These are phyloP conservation scores for Corchorus olitorius DNA, from an alignment of 345 rosid species.

Conservation along the genomic window DNA sequence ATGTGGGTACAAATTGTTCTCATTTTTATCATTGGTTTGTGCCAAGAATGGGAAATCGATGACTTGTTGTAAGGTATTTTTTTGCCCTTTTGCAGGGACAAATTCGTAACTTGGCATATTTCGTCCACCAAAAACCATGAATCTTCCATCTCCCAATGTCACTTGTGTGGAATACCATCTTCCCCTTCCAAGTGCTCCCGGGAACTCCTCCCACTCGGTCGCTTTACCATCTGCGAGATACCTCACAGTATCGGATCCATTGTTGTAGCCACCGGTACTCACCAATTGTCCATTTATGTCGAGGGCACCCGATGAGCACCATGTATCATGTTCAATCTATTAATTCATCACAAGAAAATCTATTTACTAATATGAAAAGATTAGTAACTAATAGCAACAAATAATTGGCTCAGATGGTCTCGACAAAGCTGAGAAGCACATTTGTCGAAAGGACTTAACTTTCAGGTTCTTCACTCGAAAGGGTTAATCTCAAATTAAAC, in stretches of 20 bases:
- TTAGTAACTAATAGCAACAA: too few relatives aligned
- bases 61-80: slow-evolving; percentile 37
- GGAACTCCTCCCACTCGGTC: slow-evolving; percentile 70
- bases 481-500: not conserved
- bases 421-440: too few relatives aligned
- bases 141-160: slow-evolving; percentile 64
- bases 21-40: slow-evolving; percentile 53
- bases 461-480: not conserved
- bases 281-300: slow-evolving; percentile 63
- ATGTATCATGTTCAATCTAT: slow-evolving; percentile 74
- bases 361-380: too few relatives aligned
- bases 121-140: slow-evolving; percentile 84
- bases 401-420: too few relatives aligned
- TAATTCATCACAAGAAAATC: not conserved
- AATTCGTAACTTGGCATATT: slow-evolving; percentile 70
- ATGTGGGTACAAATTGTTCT: slow-evolving; percentile 87
- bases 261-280: slow-evolving; percentile 71
- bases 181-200: slow-evolving; percentile 57
- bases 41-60: slow-evolving; percentile 46
- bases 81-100: slow-evolving; percentile 61
- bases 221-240: slow-evolving; percentile 37
- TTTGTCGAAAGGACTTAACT: too few relatives aligned
- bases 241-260: slow-evolving; percentile 71
- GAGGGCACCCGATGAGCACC: slow-evolving; percentile 98
- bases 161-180: slow-evolving; percentile 89